Evolutionary conservation across 2,329 filamentous ascomycete genomes (phyloP).

Genomic region (Fusarium liriodendri): DNA sequence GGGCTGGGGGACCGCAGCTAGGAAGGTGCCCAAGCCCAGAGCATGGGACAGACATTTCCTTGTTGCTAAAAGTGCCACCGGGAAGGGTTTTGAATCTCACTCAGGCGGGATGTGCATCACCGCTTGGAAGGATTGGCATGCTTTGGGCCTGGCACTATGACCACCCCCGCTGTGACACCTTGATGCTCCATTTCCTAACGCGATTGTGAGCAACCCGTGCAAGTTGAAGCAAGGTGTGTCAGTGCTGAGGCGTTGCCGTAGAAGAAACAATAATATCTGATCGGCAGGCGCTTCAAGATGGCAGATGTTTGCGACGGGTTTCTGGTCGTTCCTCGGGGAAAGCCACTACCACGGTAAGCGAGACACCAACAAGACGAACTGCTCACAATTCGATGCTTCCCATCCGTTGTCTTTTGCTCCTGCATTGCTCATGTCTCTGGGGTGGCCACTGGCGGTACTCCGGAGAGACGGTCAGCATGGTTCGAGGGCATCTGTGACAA

Average conservation of each 20-base stretch:
- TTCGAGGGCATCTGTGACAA: slow-evolving; percentile 13
- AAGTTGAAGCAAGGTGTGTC: slow-evolving; percentile 1
- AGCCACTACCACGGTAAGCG: slow-evolving; percentile 5
- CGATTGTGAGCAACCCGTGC: not conserved
- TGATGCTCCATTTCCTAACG: slow-evolving; percentile 29
- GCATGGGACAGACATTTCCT: slow-evolving; percentile 42
- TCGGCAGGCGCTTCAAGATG: slow-evolving; percentile 31
- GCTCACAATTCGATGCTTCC: slow-evolving; percentile 24
- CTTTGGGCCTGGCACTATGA: slow-evolving; percentile 11
- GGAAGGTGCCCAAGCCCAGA: slow-evolving; percentile 27
- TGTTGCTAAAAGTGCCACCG: slow-evolving; percentile 42
- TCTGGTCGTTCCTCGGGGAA: slow-evolving; percentile 16
- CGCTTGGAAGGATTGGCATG: slow-evolving; percentile 42
- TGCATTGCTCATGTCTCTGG: slow-evolving; percentile 10
- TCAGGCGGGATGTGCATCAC: slow-evolving; percentile 44
- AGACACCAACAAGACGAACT: slow-evolving; percentile 19
- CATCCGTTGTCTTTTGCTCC: not conserved
- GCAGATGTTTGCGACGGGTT: slow-evolving; percentile 39
- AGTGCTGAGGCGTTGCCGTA: slow-evolving; percentile 25
- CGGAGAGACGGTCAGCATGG: slow-evolving; percentile 12
- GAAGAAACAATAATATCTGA: slow-evolving; percentile 40
- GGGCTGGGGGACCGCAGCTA: slow-evolving; percentile 24
- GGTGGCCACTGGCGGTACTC: slow-evolving; percentile 11
- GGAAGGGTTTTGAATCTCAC: slow-evolving; percentile 44
- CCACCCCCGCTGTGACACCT: slow-evolving; percentile 32